A percentile compares a stretch with the other conserved stretches of the same genome.
phyloP scores from a whole-genome alignment of 1,284 basidiomycete genomes.

The Malassezia arunalokei region DNA sequence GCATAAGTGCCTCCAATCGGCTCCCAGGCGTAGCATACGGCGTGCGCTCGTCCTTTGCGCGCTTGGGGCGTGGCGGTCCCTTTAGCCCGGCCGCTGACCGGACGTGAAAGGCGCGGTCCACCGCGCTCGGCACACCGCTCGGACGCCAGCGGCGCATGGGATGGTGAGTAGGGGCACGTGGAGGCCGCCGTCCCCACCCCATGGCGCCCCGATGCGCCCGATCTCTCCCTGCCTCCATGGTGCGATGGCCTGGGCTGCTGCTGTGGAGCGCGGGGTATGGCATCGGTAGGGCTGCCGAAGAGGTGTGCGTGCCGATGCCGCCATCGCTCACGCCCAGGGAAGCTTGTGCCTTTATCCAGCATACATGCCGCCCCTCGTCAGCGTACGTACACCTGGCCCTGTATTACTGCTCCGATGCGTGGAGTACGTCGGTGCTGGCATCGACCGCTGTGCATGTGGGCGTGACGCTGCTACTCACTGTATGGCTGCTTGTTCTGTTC shows the following conservation, averaged over 20 bases:
- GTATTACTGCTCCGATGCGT: conserved; percentile 32
- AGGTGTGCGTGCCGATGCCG: conserved; percentile 22
- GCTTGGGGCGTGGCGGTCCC: neutral
- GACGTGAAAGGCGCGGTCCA: neutral
- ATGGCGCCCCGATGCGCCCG: too few species aligned
- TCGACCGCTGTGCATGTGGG: neutral
- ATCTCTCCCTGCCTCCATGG: too few species aligned
- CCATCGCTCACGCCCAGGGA: conserved; percentile 13
- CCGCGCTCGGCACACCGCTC: neutral
- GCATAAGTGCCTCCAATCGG: conserved; percentile 10
- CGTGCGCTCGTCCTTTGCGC: neutral
- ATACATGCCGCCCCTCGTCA: conserved; percentile 25
- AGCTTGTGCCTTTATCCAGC: conserved; percentile 26
- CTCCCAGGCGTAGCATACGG: conserved; percentile 2
- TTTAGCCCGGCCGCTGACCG: neutral
- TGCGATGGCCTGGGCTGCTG: too few species aligned
- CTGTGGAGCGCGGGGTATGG: too few species aligned
- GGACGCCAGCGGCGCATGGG: neutral
- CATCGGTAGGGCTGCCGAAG: neutral
- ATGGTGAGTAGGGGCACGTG: neutral
- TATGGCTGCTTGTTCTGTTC: conserved; percentile 39
- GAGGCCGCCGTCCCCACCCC: too few species aligned
- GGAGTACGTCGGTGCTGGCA: neutral
- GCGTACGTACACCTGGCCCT: conserved; percentile 31
- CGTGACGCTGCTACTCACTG: conserved; percentile 2